phyloP scores from a whole-genome alignment of 2,329 filamentous ascomycete genomes.

The Neonectria faginata region DNA sequence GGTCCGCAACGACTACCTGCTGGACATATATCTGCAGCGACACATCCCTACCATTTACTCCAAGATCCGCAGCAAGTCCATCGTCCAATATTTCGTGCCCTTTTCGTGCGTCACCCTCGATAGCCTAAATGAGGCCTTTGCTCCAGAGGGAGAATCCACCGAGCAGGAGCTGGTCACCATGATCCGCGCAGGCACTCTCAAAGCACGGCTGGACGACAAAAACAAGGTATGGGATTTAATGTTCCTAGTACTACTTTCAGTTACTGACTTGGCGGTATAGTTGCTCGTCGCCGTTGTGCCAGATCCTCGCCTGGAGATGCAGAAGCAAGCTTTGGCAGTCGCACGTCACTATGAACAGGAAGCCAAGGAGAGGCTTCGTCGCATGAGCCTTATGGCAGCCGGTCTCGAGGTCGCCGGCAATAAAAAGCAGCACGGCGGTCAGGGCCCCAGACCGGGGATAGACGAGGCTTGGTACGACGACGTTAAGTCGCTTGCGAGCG shows the following conservation, averaged over 20 bases:
- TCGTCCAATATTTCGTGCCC: conserved; percentile 90
- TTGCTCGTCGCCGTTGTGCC: conserved; percentile 78
- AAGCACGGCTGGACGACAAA: conserved; percentile 87
- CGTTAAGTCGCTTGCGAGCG: conserved; percentile 22
- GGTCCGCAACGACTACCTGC: conserved; percentile 86
- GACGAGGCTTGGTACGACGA: conserved; percentile 54
- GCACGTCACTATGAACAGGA: conserved; percentile 79
- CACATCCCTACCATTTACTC: conserved; percentile 79
- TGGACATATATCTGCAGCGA: conserved; percentile 85
- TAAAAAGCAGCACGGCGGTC: conserved; percentile 37
- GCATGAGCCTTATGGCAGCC: conserved; percentile 80
- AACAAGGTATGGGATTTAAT: conserved; percentile 67
- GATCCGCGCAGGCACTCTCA: conserved; percentile 78
- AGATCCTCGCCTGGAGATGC: conserved; percentile 76
- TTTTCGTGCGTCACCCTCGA: conserved; percentile 88
- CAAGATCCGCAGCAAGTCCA: conserved; percentile 87
- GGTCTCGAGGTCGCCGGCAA: conserved; percentile 73
- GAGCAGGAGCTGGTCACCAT: conserved; percentile 81
- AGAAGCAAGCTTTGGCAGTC: conserved; percentile 74
- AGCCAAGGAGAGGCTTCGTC: conserved; percentile 79
- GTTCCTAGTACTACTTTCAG: not conserved
- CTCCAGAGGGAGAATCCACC: conserved; percentile 69
- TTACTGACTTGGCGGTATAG: conserved; percentile 51
- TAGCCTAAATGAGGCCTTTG: conserved; percentile 83
- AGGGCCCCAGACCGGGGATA: conserved; percentile 26